Evolutionary conservation across 805 yeast species (phyloP), one percentile per base, ranked within the genome.

Genomic region (Teunomyces funiuensis): DNA sequence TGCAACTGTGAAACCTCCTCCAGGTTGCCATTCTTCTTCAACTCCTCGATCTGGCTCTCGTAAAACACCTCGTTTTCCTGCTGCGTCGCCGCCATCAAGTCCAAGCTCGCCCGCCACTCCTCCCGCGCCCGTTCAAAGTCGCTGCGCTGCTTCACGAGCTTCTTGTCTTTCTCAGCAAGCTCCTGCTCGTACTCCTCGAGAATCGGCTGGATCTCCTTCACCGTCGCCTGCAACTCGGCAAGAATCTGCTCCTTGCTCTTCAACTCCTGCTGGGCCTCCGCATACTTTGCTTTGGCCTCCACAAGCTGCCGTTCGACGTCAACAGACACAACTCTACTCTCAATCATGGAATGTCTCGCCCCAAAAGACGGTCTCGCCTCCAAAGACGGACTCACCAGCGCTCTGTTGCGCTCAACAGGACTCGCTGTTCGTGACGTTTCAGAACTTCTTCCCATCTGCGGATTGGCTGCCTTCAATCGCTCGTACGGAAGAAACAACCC

Each of bases 401-500:
- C 23, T 10, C 28, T 6, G 19, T 16, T 15, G 29, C 27, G 4
- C 11, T 15, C 16, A 3, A 6, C 25, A 4, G 25, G 25, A 22
- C 25, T 22, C 25, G 25, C 25, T 4, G 25, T 22, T 3, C 25
- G 25, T 22, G 25, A 4, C 25, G 34, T 8, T 11, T 17, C 6
- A 15, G 3, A 14, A 19, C 25, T 17, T 9, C 18, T 31, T 3
- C 25, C 40, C 7, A 68, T 44, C 5, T 55, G 58, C 3, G 72
- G 65, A 47, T 70, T 70, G 18, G 54, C 66, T n/a, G 54, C 41
- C 36, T 55, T 53, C 34, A 70, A 52, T 36, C 74, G 74, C 37
- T 69, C 77, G 55, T 71, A 78, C 2, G 81, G 82, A 36, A 90
- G 71, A 54, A 90, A 90, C 20, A 90, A 61, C 0, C 97, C 97